These are phyloP conservation scores for Neckera pumila DNA, from an alignment of 225 moss, liverwort and hornwort species.

Conservation along the genomic window DNA sequence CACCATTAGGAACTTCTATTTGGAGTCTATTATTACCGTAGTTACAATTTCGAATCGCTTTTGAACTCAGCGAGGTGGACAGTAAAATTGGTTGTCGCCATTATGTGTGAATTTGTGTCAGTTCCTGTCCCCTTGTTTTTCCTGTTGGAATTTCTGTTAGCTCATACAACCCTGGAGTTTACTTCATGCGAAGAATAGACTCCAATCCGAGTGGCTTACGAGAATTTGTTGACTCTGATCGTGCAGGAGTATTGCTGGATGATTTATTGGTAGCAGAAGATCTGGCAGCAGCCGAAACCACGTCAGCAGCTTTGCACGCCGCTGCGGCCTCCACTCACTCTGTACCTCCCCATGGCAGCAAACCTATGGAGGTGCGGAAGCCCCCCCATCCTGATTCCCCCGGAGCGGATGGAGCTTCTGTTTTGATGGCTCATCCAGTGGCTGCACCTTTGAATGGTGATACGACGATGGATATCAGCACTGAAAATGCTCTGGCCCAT, in stretches of 20 bases:
- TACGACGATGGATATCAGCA: constrained; percentile 82
- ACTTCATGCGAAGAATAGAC: not conserved
- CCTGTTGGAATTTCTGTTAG: not conserved
- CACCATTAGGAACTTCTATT: not conserved
- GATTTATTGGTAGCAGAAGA: constrained; percentile 69
- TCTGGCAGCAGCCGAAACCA: constrained; percentile 45
- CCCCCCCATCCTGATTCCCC: constrained; percentile 14
- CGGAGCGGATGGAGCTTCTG: constrained; percentile 44
- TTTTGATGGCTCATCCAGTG: constrained; percentile 83
- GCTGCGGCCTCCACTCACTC: constrained; percentile 24
- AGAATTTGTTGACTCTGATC: not conserved
- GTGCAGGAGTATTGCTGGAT: constrained; percentile 60
- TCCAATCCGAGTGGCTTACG: not conserved
- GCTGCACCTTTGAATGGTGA: constrained; percentile 76
- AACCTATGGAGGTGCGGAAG: constrained; percentile 28
- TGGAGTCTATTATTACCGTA: not conserved
- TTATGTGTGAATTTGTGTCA: not conserved
- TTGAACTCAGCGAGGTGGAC: not conserved
- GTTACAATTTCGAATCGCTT: not conserved
- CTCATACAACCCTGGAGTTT: no score
- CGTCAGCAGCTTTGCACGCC: constrained; percentile 34
- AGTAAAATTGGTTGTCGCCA: not conserved
- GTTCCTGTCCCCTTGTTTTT: not conserved
- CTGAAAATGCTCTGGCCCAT: constrained; percentile 67
- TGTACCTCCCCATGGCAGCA: not conserved